These are phyloP conservation scores for Rhytidiadelphus loreus DNA, from an alignment of 225 moss, liverwort and hornwort genomes.

Conservation along the genomic window DNA sequence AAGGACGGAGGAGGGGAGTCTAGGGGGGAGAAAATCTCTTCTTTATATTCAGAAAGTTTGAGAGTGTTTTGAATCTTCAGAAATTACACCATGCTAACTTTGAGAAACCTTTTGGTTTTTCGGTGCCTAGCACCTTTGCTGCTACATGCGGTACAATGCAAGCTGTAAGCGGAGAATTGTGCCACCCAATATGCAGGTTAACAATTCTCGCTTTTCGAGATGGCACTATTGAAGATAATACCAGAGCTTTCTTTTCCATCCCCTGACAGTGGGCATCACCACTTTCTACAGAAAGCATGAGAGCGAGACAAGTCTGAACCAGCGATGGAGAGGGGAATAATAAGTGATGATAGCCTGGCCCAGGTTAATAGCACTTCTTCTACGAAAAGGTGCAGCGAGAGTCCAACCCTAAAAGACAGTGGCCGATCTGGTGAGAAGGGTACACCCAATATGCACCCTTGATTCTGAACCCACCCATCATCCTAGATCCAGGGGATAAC, in stretches of 20 bases:
- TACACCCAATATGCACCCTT: neutral
- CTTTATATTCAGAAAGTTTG: no score
- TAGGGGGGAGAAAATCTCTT: neutral
- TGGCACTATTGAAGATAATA: constrained; percentile 51
- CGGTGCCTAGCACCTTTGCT: neutral
- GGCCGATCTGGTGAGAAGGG: neutral
- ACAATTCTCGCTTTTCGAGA: constrained; percentile 37
- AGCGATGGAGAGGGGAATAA: neutral
- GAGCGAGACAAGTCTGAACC: constrained; percentile 5
- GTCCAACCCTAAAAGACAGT: neutral
- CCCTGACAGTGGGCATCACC: neutral
- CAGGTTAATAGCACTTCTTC: neutral
- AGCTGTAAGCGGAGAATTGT: neutral
- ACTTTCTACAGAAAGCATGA: constrained; percentile 2
- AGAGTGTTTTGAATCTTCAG: neutral
- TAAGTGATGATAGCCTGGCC: constrained; percentile 15
- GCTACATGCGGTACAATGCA: neutral
- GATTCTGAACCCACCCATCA: constrained; percentile 36
- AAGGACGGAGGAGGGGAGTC: neutral
- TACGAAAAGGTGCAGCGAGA: neutral
- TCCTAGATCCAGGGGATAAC: constrained; percentile 51
- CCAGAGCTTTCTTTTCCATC: constrained; percentile 34
- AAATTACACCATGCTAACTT: neutral
- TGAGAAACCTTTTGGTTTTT: neutral
- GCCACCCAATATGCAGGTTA: constrained; percentile 15